Conservation (phyloP, 2,329 filamentous ascomycete genomes). For the Xylaria sp. region DNA sequence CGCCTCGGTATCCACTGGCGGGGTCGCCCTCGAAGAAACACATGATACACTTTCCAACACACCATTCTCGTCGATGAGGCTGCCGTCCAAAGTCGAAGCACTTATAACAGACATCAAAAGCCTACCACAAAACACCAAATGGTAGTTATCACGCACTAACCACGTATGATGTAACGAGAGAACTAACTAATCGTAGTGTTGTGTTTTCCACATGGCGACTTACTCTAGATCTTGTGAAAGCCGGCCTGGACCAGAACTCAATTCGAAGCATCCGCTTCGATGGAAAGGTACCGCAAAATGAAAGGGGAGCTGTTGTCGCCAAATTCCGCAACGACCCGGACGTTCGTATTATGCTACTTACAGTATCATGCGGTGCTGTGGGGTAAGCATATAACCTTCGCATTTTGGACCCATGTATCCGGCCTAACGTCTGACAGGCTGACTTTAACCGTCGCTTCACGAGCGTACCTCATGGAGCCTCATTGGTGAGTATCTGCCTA, state of each 20-base stretch:
- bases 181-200: background rate
- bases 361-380: too few species aligned
- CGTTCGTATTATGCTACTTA: too few species aligned
- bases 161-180: too few species aligned
- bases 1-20: background rate
- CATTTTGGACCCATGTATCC: too few species aligned
- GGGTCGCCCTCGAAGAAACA: background rate
- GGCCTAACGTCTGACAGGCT: too few species aligned
- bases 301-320: too few species aligned
- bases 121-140: background rate
- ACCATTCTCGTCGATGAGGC: background rate
- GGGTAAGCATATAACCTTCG: too few species aligned
- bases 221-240: background rate
- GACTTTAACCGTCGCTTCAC: too few species aligned
- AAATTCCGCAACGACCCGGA: too few species aligned
- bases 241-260: too few species aligned
- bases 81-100: background rate
- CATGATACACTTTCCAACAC: background rate
- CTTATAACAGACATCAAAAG: background rate
- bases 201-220: background rate
- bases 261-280: background rate
- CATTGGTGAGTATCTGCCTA: too few species aligned
- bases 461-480: too few species aligned
- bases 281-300: background rate
- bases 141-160: background rate